These are phyloP conservation scores for Suhomyces yuchorum DNA, from an alignment of 1,139 yeast species.

Conservation along the genomic window DNA sequence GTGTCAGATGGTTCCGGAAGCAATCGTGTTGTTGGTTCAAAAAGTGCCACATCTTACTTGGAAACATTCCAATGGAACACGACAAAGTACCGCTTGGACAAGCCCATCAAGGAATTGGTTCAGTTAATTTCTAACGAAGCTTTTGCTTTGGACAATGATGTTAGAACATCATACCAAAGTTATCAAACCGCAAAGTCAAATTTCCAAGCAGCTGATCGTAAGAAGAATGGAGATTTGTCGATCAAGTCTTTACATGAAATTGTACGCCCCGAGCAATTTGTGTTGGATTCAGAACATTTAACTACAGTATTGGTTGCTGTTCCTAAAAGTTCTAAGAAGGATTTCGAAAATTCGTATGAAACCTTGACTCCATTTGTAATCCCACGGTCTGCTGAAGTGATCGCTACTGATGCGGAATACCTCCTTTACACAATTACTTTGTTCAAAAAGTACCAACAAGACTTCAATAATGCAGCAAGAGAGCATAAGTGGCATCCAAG, in stretches of 20 bases:
- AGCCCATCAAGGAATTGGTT: constrained; percentile 76
- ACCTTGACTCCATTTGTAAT: constrained; percentile 78
- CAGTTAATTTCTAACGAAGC: constrained; percentile 75
- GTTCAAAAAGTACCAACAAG: constrained; percentile 76
- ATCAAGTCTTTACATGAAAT: constrained; percentile 88
- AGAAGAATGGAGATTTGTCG: constrained; percentile 89
- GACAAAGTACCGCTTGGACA: constrained; percentile 82
- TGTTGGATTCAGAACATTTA: constrained; percentile 81
- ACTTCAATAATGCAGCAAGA: constrained; percentile 70
- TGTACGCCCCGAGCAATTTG: constrained; percentile 82
- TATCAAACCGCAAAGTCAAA: constrained; percentile 84
- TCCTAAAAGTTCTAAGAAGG: constrained; percentile 63
- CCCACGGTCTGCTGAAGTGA: constrained; percentile 79
- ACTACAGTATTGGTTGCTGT: constrained; percentile 84
- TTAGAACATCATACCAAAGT: constrained; percentile 64
- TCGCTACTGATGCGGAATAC: constrained; percentile 75
- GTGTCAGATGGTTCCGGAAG: constrained; percentile 45
- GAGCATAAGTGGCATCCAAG: constrained; percentile 92
- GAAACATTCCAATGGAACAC: constrained; percentile 85
- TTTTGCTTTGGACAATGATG: constrained; percentile 77
- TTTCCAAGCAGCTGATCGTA: constrained; percentile 85
- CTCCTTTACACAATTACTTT: constrained; percentile 75
- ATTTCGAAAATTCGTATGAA: constrained; percentile 73
- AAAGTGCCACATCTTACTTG: constrained; percentile 60
- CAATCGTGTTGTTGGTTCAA: constrained; percentile 42